Percentiles rank a stretch among this genome's conserved stretches.
These are phyloP conservation scores for Phytophthora idaei DNA, from an alignment of 352 stramenopile species.

Conservation along the genomic window DNA sequence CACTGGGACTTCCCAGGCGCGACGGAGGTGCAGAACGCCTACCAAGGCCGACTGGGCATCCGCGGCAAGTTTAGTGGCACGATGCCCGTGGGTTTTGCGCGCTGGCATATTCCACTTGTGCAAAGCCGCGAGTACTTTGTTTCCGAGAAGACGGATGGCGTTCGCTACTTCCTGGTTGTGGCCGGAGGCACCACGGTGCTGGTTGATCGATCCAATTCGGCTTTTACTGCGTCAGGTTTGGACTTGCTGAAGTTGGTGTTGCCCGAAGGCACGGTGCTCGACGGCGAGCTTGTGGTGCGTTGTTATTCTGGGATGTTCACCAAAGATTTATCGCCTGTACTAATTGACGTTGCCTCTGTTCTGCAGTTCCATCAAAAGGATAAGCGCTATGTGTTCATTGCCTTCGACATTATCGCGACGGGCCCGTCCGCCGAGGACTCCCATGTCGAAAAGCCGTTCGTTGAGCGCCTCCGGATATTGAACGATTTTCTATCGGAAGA, in stretches of 20 bases:
- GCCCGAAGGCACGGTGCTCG: slow-evolving; percentile 87
- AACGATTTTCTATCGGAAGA: slow-evolving; percentile 87
- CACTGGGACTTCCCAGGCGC: slow-evolving; percentile 77
- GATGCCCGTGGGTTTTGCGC: slow-evolving; percentile 92
- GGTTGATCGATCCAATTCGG: slow-evolving; percentile 79
- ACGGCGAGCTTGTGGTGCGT: slow-evolving; percentile 89
- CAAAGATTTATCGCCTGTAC: slow-evolving; percentile 1
- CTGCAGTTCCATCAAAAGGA: slow-evolving; percentile 79
- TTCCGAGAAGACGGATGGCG: slow-evolving; percentile 92
- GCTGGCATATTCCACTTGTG: slow-evolving; percentile 87
- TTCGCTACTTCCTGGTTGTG: slow-evolving; percentile 91
- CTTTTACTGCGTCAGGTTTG: slow-evolving; percentile 79
- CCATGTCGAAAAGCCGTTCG: slow-evolving; percentile 84
- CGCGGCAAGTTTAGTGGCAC: slow-evolving; percentile 89
- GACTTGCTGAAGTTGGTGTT: slow-evolving; percentile 83
- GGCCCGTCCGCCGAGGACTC: slow-evolving; percentile 70
- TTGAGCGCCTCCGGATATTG: slow-evolving; percentile 77
- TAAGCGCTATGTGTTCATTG: slow-evolving; percentile 89
- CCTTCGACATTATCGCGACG: slow-evolving; percentile 90
- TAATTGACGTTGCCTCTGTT: slow-evolving; percentile 21
- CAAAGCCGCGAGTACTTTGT: slow-evolving; percentile 88
- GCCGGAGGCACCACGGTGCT: slow-evolving; percentile 68
- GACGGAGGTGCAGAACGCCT: slow-evolving; percentile 81
- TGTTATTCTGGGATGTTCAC: not conserved
- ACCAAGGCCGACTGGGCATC: slow-evolving; percentile 69